Base-by-base conservation (phyloP, 768 basidiomycete species). In the Lactarius vividus region DNA sequence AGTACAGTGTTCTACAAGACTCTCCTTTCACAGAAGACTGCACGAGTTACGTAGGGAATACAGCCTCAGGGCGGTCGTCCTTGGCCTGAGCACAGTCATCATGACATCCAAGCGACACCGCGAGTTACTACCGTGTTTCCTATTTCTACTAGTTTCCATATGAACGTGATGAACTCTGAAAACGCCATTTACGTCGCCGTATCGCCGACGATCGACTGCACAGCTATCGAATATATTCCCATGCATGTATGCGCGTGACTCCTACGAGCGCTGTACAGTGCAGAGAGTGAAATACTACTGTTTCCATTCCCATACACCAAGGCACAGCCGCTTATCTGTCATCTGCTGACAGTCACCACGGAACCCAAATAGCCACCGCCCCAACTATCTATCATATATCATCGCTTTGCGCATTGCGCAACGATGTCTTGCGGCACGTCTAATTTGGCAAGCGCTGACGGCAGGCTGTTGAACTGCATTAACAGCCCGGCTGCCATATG, bases 401-500 rank as follows among this genome's bases (percentile, higher is more conserved):
- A 54, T 33, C 26, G 49, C 23, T 40, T 23, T 7, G 49, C 23
- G 39, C 63, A 65, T 39, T 68, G 67, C 13, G n/a, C 20, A 26
- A 65, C 57, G 10, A 68, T 59, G 15, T 64, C 66, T 23, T 44
- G 31, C n/a, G 66, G 69, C 1, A 70, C 44, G 15, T 61, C 46
- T 28, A 62, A n/a, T 37, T 26, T 29, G 13, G 66, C 66, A 15
- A 68, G 31, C 13, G 20, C n/a, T 10, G 60, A 59, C 23, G 60
- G 58, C 18, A 42, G 57, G 15, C 37, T 62, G n/a, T 20, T 68
- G 31, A 68, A 49, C 57, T 68, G 66, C 59, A 68, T 59, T 18
- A 68, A 31, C 56, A 66, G 23, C 26, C 69, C 69, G 0, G 69
- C 66, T 0, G 62, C 62, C 68, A 69, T 67, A 16, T 69, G 66